These are phyloP conservation scores for Hanseniaspora sp. DNA, from an alignment of 1,139 yeast species.

Conservation along the genomic window DNA sequence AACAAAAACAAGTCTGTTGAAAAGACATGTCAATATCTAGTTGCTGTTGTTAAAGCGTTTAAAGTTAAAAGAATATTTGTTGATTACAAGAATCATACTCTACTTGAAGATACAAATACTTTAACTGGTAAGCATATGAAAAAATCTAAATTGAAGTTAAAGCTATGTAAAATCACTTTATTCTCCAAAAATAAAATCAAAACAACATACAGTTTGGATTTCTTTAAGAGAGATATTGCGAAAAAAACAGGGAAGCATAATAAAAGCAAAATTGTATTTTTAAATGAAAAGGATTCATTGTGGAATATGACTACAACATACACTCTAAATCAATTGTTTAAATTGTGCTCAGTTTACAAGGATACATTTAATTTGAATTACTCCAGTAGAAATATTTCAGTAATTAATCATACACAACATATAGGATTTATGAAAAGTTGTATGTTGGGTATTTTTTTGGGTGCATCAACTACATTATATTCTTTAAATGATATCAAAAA, in stretches of 20 bases:
- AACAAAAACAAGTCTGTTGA: slow-evolving; percentile 43
- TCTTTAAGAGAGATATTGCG: slow-evolving; percentile 21
- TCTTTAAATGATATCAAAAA: slow-evolving; percentile 69
- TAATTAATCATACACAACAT: slow-evolving; percentile 77
- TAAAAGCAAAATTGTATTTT: slow-evolving; percentile 31
- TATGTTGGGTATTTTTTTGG: slow-evolving; percentile 72
- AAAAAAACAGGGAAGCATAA: slow-evolving; percentile 21
- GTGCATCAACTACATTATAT: slow-evolving; percentile 72
- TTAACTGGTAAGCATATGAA: slow-evolving; percentile 37
- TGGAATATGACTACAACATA: slow-evolving; percentile 25
- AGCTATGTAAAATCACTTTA: slow-evolving; percentile 26
- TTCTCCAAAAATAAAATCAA: slow-evolving; percentile 27
- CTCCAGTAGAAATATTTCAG: slow-evolving; percentile 64
- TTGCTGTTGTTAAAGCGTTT: slow-evolving; percentile 57
- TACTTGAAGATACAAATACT: slow-evolving; percentile 45
- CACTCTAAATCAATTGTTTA: slow-evolving; percentile 54
- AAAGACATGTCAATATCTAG: slow-evolving; percentile 43
- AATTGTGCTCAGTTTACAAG: slow-evolving; percentile 77
- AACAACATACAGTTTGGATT: slow-evolving; percentile 19
- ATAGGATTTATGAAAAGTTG: slow-evolving; percentile 79
- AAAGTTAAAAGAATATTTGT: slow-evolving; percentile 63
- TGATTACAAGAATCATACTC: slow-evolving; percentile 63
- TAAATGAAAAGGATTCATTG: slow-evolving; percentile 25
- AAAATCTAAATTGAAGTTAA: slow-evolving; percentile 24
- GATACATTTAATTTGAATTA: slow-evolving; percentile 81